These are phyloP conservation scores for Flueggea neowawraea DNA, from an alignment of 441 rosid species.

Conservation along the genomic window DNA sequence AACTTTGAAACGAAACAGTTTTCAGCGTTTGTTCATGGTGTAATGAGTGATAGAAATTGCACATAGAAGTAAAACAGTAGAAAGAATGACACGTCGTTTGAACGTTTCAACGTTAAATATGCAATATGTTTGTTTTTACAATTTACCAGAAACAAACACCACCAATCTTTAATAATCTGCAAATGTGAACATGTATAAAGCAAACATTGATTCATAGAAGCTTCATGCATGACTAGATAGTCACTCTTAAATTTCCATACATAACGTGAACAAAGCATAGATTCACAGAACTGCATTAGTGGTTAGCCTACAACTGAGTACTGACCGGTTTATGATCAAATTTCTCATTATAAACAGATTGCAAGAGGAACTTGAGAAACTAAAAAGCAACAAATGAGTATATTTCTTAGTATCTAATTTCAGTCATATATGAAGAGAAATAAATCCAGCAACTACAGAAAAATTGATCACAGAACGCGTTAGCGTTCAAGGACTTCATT, in stretches of 20 bases:
- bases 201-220: too few relatives aligned
- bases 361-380: slow-evolving; percentile 19
- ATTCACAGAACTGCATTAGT: slow-evolving; percentile 16
- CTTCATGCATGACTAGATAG: too few relatives aligned
- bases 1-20: too few relatives aligned
- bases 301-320: slow-evolving; percentile 27
- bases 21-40: too few relatives aligned
- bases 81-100: background rate
- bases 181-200: too few relatives aligned
- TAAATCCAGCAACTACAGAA: slow-evolving; percentile 1
- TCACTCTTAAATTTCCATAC: background rate
- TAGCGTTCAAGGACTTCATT: background rate
- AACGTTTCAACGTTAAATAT: too few relatives aligned
- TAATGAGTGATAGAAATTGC: too few relatives aligned
- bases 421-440: slow-evolving; percentile 9
- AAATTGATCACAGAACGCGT: background rate
- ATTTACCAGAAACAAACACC: background rate
- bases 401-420: slow-evolving; percentile 7
- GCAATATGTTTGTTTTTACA: background rate
- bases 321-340: slow-evolving; percentile 15
- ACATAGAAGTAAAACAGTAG: too few relatives aligned
- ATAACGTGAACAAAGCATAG: slow-evolving; percentile 4
- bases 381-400: slow-evolving; percentile 6
- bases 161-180: background rate
- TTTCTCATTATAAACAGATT: slow-evolving; percentile 26